Evolutionary conservation across 768 basidiomycete genomes (phyloP), one percentile per base, ranked within the genome.

Genomic region (Lactarius psammicola): DNA sequence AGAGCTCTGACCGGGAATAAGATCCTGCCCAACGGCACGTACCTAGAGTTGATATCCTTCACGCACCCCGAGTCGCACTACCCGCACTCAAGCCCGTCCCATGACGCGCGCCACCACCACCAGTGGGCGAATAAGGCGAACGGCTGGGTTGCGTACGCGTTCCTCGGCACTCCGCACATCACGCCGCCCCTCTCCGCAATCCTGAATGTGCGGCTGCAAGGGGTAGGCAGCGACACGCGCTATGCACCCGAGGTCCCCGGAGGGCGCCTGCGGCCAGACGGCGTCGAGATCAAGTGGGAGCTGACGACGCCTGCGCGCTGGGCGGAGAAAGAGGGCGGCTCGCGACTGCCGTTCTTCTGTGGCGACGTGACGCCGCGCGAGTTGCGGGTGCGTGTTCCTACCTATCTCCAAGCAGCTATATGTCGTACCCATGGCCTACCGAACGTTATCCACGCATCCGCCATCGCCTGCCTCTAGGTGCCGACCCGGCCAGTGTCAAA

Each of bases 31-130:
- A 87, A 88, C 64, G 83, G 83, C 17, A 77, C 78, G 18, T 91
- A 90, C 72, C 77, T 91, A 55, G 89, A 91, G 71, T 81, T 91
- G 36, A 83, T 91, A 69, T 80, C 83, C 20, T 91, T 90, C 77
- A 83, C 80, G 1, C 80, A 85, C 60, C 82, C 85, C 1, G 73
- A 75, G 11, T 79, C 82, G 0, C 74, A 82, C 69, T 88, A 87
- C 66, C 85, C 84, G 2, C 79, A 79, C 0, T 77, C 76, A 9
- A 81, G 83, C 34, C 81, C 81, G 17, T 79, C 78, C 44, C 79
- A 81, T 20, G 60, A 71, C 2, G 71, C 74, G 30, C 82, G 87
- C 2, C 81, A 81, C 28, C 60, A 66, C 0, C 79, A 85, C 67
- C 77, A 75, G 3, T 90, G 89, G 89, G 83, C 82, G 0, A 65